Evolutionary conservation across 208 protist genomes (phyloP).

Genomic region (Leishmania martiniquensis): DNA sequence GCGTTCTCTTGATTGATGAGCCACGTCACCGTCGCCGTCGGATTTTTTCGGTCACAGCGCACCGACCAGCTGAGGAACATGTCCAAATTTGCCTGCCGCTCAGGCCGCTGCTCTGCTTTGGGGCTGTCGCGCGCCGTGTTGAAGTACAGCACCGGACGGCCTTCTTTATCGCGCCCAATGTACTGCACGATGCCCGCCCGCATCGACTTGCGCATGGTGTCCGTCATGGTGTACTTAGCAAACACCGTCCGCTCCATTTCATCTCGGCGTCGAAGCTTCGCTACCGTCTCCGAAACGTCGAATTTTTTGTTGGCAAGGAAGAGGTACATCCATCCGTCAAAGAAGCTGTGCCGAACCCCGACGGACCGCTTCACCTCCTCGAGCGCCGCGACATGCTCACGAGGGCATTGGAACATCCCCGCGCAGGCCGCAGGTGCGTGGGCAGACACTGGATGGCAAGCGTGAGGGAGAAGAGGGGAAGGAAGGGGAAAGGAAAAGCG

Average conservation of each 20-base stretch:
- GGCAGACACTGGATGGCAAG: not conserved
- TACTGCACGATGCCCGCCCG: constrained; percentile 73
- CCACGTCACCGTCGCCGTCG: constrained; percentile 54
- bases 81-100: constrained; percentile 69
- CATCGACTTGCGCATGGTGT: constrained; percentile 58
- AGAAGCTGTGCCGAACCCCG: constrained; percentile 50
- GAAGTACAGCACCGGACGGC: constrained; percentile 65
- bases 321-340: constrained; percentile 75
- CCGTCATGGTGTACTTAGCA: constrained; percentile 55
- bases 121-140: constrained; percentile 54
- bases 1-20: constrained; percentile 80
- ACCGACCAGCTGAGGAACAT: constrained; percentile 77
- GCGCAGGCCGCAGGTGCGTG: not conserved
- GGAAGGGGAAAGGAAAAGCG: not conserved
- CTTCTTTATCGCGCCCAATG: constrained; percentile 63
- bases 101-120: constrained; percentile 46
- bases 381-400: constrained; percentile 43
- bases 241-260: constrained; percentile 67
- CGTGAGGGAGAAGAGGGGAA: no score
- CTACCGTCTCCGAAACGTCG: constrained; percentile 66
- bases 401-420: constrained; percentile 43
- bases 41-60: constrained; percentile 48
- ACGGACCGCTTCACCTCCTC: constrained; percentile 67
- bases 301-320: constrained; percentile 88
- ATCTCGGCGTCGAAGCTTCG: constrained; percentile 63